Evolutionary conservation across 208 protist genomes (phyloP).

Genomic region (Crithidia acanthocephali): DNA sequence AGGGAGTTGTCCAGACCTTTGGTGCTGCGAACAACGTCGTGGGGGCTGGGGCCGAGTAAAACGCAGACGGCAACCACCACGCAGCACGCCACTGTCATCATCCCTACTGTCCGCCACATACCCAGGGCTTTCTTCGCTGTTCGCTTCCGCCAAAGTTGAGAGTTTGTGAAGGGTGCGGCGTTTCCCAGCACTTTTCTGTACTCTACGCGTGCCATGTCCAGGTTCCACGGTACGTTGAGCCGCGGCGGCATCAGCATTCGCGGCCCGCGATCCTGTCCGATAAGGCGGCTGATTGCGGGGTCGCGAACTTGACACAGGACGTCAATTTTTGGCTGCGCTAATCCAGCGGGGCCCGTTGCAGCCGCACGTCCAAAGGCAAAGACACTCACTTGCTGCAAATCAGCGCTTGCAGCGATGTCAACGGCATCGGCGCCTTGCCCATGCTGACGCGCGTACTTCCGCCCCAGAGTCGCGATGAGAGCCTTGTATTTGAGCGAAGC

Average conservation of each 20-base stretch:
- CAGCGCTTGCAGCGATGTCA: constrained; percentile 34
- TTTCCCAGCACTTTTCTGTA: constrained; percentile 22
- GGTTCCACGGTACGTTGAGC: constrained; percentile 10
- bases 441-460: constrained; percentile 24
- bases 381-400: constrained; percentile 49
- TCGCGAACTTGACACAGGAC: constrained; percentile 38
- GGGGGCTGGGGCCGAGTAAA: constrained; percentile 2
- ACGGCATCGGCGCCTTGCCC: constrained; percentile 28
- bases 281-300: constrained; percentile 33
- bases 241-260: constrained; percentile 32
- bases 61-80: background rate
- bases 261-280: constrained; percentile 49
- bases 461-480: constrained; percentile 33
- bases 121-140: background rate
- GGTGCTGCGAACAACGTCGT: constrained; percentile 16
- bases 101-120: background rate
- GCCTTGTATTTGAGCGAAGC: constrained; percentile 60
- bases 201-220: constrained; percentile 14
- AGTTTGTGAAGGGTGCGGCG: constrained; percentile 18
- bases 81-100: background rate
- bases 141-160: constrained; percentile 32
- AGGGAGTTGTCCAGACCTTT: constrained; percentile 28
- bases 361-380: constrained; percentile 24
- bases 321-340: constrained; percentile 20
- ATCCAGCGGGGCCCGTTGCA: background rate